A percentile compares a stretch with the other conserved stretches of the same genome.
Evolutionary conservation across 2,329 filamentous ascomycete genomes (phyloP).

Genomic region (Claviceps africana): DNA sequence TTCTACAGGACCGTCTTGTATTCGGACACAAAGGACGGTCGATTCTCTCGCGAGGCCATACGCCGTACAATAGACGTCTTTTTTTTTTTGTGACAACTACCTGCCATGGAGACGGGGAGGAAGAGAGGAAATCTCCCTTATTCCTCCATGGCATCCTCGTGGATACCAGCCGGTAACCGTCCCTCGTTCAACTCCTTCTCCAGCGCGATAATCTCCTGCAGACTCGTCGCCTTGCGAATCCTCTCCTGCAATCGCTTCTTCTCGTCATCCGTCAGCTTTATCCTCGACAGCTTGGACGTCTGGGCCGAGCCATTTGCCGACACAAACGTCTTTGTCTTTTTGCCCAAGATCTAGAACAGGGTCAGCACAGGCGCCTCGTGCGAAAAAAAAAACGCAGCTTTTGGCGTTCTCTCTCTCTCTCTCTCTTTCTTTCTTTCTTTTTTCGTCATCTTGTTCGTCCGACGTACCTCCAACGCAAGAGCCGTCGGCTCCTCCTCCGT

Average conservation of each 20-base stretch:
- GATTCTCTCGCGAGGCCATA: no score
- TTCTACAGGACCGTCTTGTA: no score
- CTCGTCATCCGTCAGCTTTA: constrained; percentile 80
- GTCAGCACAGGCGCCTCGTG: not conserved
- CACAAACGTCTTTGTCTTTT: constrained; percentile 61
- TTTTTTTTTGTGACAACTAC: no score
- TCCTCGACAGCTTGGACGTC: constrained; percentile 54
- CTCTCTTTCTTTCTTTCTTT: not conserved
- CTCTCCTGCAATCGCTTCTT: constrained; percentile 71
- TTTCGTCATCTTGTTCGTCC: not conserved
- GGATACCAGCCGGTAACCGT: constrained; percentile 57
- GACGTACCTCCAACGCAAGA: constrained; percentile 53
- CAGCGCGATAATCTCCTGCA: constrained; percentile 78
- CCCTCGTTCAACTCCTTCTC: constrained; percentile 91
- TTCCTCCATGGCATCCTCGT: constrained; percentile 46
- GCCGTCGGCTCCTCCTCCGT: constrained; percentile 63
- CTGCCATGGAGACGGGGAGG: not conserved
- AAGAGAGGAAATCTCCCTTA: constrained; percentile 16
- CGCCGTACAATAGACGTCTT: not conserved
- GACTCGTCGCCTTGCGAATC: constrained; percentile 75
- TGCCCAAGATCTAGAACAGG: constrained; percentile 57
- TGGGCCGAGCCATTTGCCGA: constrained; percentile 29
- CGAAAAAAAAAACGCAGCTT: not conserved
- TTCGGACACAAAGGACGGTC: no score
- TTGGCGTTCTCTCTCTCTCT: not conserved